phyloP scores from a whole-genome alignment of 805 yeast species.

The Ogataea philodendri region DNA sequence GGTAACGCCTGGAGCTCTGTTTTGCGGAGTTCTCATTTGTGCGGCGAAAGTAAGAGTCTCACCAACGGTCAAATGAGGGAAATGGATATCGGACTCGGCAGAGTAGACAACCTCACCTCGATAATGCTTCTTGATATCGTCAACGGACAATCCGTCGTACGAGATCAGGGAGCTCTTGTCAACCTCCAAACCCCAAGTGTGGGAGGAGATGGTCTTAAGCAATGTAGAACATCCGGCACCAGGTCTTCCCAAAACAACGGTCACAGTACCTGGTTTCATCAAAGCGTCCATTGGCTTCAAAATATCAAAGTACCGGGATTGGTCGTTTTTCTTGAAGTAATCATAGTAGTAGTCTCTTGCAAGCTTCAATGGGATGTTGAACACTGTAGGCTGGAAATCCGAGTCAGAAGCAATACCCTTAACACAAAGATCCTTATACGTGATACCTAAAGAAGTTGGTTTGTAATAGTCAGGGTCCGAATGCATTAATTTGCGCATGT shows the following conservation, averaged over 20 bases:
- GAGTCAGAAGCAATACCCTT: conserved; percentile 66
- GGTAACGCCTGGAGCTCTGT: conserved; percentile 57
- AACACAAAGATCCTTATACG: conserved; percentile 57
- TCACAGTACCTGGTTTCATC: conserved; percentile 59
- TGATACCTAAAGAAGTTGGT: conserved; percentile 58
- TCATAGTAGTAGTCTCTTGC: conserved; percentile 30
- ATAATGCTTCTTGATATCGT: conserved; percentile 49
- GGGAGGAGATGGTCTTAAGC: conserved; percentile 55
- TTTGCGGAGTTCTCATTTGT: conserved; percentile 57
- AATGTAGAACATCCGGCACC: conserved; percentile 79
- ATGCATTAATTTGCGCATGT: conserved; percentile 50
- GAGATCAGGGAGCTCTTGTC: conserved; percentile 45
- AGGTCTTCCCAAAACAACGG: conserved; percentile 76
- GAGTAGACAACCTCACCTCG: conserved; percentile 71
- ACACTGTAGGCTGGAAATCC: conserved; percentile 61
- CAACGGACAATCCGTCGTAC: conserved; percentile 54
- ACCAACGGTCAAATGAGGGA: conserved; percentile 66
- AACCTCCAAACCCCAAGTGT: conserved; percentile 58
- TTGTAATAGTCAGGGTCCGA: conserved; percentile 62
- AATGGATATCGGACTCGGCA: conserved; percentile 67
- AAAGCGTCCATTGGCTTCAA: conserved; percentile 66
- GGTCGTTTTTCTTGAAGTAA: conserved; percentile 29
- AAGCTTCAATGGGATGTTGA: conserved; percentile 41
- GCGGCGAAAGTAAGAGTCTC: conserved; percentile 66
- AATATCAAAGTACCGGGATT: conserved; percentile 45